Evolutionary conservation across 202 grass and related monocot genomes (phyloP).

Genomic region (Bolboschoenoplectus hybrid): DNA sequence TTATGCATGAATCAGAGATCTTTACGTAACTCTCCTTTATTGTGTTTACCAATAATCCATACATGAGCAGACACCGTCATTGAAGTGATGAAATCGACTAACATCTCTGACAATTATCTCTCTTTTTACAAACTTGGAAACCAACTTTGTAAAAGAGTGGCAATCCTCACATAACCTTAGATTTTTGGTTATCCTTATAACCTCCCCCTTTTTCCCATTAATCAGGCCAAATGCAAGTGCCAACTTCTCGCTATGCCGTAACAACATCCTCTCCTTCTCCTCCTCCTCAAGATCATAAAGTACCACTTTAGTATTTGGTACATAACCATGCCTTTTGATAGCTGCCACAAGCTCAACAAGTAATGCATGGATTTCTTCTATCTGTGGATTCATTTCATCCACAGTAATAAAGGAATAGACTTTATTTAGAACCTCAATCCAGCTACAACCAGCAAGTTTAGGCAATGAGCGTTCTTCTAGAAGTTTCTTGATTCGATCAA

Average conservation of each 20-base stretch:
- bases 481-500: constrained; percentile 64
- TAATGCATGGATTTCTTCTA: constrained; percentile 51
- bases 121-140: constrained; percentile 40
- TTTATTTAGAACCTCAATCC: constrained; percentile 88
- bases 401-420: constrained; percentile 62
- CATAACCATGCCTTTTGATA: constrained; percentile 58
- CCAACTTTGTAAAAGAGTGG: constrained; percentile 40
- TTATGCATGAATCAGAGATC: constrained; percentile 1
- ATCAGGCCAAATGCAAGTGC: constrained; percentile 44
- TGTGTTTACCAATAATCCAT: constrained; percentile 47
- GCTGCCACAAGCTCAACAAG: constrained; percentile 65
- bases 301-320: constrained; percentile 41
- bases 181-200: constrained; percentile 44
- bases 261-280: constrained; percentile 42
- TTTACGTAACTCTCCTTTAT: neutral
- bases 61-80: constrained; percentile 43
- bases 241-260: constrained; percentile 40
- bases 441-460: constrained; percentile 84
- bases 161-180: constrained; percentile 47
- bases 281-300: constrained; percentile 44
- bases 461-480: constrained; percentile 56
- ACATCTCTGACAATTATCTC: constrained; percentile 44
- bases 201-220: constrained; percentile 38
- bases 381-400: constrained; percentile 65
- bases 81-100: constrained; percentile 46